Conservation (phyloP, 2,329 filamentous ascomycete genomes). For the Hypoxylon sp. region DNA sequence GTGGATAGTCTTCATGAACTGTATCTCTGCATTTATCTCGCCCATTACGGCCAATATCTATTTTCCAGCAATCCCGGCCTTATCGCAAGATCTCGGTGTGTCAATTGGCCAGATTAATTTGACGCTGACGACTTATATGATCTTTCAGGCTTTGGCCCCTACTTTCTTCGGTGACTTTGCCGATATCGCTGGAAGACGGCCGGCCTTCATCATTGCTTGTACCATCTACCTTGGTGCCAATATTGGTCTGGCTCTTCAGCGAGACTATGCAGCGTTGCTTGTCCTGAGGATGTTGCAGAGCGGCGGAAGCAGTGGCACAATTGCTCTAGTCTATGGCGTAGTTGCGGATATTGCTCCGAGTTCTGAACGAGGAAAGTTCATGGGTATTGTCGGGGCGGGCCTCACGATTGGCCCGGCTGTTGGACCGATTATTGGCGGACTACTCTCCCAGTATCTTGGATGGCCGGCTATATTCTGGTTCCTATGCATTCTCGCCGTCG, state of each 20-base stretch:
- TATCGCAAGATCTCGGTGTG: constrained; percentile 59
- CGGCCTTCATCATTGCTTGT: constrained; percentile 72
- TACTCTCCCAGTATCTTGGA: constrained; percentile 73
- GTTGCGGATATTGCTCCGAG: constrained; percentile 79
- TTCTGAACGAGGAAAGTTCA: constrained; percentile 79
- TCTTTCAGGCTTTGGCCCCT: constrained; percentile 74
- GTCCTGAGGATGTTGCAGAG: constrained; percentile 75
- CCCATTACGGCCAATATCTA: constrained; percentile 73
- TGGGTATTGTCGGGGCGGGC: constrained; percentile 75
- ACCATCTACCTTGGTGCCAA: constrained; percentile 71
- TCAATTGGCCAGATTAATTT: constrained; percentile 62
- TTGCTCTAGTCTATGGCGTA: constrained; percentile 79
- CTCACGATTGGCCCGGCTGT: constrained; percentile 69
- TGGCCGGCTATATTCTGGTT: constrained; percentile 82
- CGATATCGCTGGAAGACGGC: constrained; percentile 72
- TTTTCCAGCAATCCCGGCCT: constrained; percentile 60
- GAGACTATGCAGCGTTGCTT: constrained; percentile 70
- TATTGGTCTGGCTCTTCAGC: constrained; percentile 71
- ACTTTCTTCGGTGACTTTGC: constrained; percentile 74
- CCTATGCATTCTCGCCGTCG: constrained; percentile 67
- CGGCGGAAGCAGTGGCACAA: constrained; percentile 75
- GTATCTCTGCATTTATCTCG: constrained; percentile 68
- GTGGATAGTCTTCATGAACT: constrained; percentile 69
- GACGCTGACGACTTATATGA: constrained; percentile 72
- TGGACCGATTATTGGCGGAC: constrained; percentile 74